These are phyloP conservation scores for Tanacetum coccineum DNA, from an alignment of 129 eudicot species.

Conservation along the genomic window DNA sequence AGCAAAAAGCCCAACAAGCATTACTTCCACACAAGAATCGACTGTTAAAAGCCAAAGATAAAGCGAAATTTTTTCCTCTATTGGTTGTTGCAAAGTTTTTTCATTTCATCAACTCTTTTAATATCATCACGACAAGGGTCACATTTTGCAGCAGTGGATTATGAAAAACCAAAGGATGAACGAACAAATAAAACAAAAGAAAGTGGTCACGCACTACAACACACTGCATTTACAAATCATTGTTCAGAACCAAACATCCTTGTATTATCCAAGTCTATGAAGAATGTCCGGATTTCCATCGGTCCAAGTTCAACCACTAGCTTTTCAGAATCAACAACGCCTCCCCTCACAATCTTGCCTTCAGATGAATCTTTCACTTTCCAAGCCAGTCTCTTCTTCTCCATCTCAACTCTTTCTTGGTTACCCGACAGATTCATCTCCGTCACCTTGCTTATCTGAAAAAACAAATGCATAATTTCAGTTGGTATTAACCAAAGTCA, in stretches of 20 bases:
- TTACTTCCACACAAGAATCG: neutral
- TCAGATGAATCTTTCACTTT: conserved; percentile 27
- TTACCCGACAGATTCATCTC: too few species aligned
- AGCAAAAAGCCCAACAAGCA: neutral
- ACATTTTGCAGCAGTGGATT: neutral
- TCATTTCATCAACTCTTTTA: neutral
- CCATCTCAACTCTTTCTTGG: too few species aligned
- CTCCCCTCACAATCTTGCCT: conserved; percentile 47
- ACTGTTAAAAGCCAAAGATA: neutral
- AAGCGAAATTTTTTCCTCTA: neutral
- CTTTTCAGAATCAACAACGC: conserved; percentile 53
- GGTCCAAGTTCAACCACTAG: conserved; percentile 77
- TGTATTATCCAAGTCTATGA: conserved; percentile 41
- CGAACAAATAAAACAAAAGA: too few species aligned
- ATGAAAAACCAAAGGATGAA: neutral
- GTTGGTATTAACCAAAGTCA: too few species aligned
- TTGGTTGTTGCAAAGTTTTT: neutral
- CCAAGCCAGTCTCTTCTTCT: too few species aligned
- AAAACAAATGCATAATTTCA: too few species aligned
- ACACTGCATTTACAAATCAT: too few species aligned
- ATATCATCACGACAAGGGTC: neutral
- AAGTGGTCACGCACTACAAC: too few species aligned
- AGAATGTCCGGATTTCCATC: conserved; percentile 76
- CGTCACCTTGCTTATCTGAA: too few species aligned
- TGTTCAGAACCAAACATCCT: neutral